These are phyloP conservation scores for Colletotrichum abscissum DNA, from an alignment of 2,329 filamentous ascomycete genomes.

Conservation along the genomic window DNA sequence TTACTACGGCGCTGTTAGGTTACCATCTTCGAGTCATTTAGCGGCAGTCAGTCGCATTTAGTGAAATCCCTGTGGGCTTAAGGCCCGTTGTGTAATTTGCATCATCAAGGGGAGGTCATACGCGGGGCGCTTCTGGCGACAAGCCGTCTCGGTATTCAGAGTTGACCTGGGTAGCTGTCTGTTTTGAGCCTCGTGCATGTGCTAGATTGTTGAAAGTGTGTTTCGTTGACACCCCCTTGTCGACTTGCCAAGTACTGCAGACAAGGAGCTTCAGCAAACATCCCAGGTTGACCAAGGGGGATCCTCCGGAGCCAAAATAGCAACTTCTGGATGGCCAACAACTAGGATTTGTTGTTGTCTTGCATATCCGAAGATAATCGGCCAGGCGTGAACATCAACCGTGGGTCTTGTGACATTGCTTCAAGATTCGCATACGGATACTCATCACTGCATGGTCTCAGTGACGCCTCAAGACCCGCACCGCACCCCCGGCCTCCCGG, in stretches of 20 bases:
- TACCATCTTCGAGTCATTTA: constrained; percentile 8
- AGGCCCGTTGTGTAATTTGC: neutral
- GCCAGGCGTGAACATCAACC: neutral
- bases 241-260: neutral
- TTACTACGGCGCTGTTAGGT: neutral
- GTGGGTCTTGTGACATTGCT: neutral
- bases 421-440: neutral
- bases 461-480: constrained; percentile 2
- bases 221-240: constrained; percentile 20
- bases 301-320: constrained; percentile 5
- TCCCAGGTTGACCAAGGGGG: neutral
- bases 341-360: neutral
- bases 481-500: constrained; percentile 9
- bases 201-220: constrained; percentile 13
- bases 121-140: constrained; percentile 20
- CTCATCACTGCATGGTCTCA: neutral
- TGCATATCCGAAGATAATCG: neutral
- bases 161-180: constrained; percentile 10
- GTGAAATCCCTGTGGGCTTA: neutral
- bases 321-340: constrained; percentile 3
- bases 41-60: neutral
- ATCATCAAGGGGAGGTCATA: neutral
- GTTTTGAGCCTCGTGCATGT: constrained; percentile 29
- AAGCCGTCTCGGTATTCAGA: constrained; percentile 1
- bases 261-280: neutral